Conservation (phyloP, 2,329 filamentous ascomycete species). For the Leptographium radiaticola region DNA sequence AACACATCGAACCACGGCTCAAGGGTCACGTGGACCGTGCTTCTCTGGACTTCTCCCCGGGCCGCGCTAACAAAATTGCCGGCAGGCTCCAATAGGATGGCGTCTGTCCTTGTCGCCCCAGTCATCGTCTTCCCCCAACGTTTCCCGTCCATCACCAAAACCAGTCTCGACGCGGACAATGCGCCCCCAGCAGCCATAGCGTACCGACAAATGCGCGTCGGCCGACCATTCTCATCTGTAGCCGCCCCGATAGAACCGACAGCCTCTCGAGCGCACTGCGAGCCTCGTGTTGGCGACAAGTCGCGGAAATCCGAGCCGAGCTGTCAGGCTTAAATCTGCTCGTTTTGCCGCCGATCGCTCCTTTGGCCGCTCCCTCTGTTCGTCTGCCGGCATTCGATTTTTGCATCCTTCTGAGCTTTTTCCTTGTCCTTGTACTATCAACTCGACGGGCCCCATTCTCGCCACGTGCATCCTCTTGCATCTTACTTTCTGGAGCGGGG, state of each 20-base stretch:
- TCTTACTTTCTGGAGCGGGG: background rate
- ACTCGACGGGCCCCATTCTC: background rate
- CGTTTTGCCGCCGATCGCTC: background rate
- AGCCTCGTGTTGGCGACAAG: background rate
- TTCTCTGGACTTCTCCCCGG: background rate
- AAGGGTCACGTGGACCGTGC: background rate
- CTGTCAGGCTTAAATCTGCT: background rate
- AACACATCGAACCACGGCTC: too few species aligned
- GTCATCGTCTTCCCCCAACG: background rate
- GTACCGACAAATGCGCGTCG: constrained; percentile 1
- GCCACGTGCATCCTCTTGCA: background rate
- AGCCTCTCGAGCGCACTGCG: background rate
- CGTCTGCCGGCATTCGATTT: background rate
- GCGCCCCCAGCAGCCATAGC: background rate
- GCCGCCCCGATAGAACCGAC: background rate
- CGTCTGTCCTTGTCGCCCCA: background rate
- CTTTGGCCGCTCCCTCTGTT: background rate
- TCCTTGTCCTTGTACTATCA: background rate
- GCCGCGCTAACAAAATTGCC: background rate
- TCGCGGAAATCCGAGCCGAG: background rate
- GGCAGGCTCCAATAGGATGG: constrained; percentile 2
- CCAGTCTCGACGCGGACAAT: background rate
- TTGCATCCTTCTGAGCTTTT: background rate
- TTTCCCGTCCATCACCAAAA: background rate
- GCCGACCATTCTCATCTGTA: background rate